Conservation (phyloP, 805 yeast genomes). For the Candida railenensis region DNA sequence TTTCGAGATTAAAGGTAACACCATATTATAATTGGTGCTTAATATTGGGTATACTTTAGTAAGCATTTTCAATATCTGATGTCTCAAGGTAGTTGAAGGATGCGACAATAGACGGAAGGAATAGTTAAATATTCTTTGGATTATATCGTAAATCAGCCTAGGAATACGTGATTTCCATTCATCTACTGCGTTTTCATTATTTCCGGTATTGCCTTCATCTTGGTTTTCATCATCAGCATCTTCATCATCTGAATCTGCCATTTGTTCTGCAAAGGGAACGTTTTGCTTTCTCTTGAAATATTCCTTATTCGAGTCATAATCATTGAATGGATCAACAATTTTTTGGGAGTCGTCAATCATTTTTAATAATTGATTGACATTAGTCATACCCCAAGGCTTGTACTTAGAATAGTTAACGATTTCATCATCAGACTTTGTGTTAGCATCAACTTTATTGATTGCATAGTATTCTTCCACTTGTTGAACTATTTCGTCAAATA, state of each 20-base stretch:
- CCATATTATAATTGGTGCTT: slow-evolving; percentile 26
- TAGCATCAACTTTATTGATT: slow-evolving; percentile 6
- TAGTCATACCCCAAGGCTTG: slow-evolving; percentile 62
- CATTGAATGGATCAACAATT: slow-evolving; percentile 24
- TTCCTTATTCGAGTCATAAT: slow-evolving; percentile 36
- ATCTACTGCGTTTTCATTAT: slow-evolving; percentile 11
- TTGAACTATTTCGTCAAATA: slow-evolving; percentile 60
- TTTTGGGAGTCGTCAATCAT: slow-evolving; percentile 39
- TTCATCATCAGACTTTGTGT: neutral
- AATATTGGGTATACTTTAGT: slow-evolving; percentile 30
- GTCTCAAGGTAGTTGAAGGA: slow-evolving; percentile 54
- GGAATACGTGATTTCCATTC: slow-evolving; percentile 73
- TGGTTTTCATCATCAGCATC: slow-evolving; percentile 28
- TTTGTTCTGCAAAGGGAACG: slow-evolving; percentile 27
- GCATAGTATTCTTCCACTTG: slow-evolving; percentile 43
- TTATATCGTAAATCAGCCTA: slow-evolving; percentile 51
- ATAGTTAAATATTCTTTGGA: slow-evolving; percentile 63
- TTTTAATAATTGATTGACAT: slow-evolving; percentile 41
- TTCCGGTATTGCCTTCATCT: slow-evolving; percentile 18
- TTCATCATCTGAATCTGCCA: slow-evolving; percentile 25
- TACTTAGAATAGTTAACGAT: slow-evolving; percentile 19
- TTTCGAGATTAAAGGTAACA: slow-evolving; percentile 31
- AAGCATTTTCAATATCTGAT: slow-evolving; percentile 54
- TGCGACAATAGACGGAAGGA: slow-evolving; percentile 72
- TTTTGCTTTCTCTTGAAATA: slow-evolving; percentile 36